Evolutionary conservation across 495 filamentous ascomycete genomes (phyloP), one percentile per base, ranked within the genome.

Genomic region (Penicillium tannophilum): DNA sequence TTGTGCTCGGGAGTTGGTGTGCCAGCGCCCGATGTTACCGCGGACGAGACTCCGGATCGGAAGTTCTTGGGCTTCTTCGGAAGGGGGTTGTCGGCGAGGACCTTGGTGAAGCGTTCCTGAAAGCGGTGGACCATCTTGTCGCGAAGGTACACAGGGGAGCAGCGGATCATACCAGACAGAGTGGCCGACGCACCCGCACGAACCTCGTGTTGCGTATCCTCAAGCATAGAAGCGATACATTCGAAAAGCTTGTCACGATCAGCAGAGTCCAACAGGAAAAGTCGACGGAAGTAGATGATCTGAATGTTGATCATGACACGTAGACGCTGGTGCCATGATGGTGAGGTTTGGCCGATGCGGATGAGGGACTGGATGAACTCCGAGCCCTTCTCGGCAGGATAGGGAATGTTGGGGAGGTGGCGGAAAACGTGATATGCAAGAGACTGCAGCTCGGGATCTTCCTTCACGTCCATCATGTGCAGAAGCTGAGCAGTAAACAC

Each of bases 391-490:
- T 93, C 92, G 39, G 86, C 82, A 2, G 90, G 89, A 73, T 95
- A 92, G 1, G 94, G 95, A 56, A 99, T 91, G 75, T 98, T 99
- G 17, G 95, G 91, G 4, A 99, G 79, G 69, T 99, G 93, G 26
- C 94, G 88, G 78, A 97, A 99, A 30, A 99, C 94, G 68, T 96
- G 92, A 68, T 99, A 99, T 12, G 94, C 93, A 23, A 97, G 82
- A 10, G 88, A 88, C 79, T 96, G 93, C 10, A 99, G 84, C 71
- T 99, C 94, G 5, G 90, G 92, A 67, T 99, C 94, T 74, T 99
- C 94, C 72, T 97, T 97, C 62, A 99, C 90, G 70, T 99, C 94
- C 94, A 99, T 99, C 94, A 99, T 99, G 76, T 98, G 92, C 46
- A 99, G 77, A 48, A 98, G 84, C 71, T 96, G 88, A 42, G 91